phyloP scores from a whole-genome alignment of 1,139 yeast genomes.

The Suhomyces kunorum region DNA sequence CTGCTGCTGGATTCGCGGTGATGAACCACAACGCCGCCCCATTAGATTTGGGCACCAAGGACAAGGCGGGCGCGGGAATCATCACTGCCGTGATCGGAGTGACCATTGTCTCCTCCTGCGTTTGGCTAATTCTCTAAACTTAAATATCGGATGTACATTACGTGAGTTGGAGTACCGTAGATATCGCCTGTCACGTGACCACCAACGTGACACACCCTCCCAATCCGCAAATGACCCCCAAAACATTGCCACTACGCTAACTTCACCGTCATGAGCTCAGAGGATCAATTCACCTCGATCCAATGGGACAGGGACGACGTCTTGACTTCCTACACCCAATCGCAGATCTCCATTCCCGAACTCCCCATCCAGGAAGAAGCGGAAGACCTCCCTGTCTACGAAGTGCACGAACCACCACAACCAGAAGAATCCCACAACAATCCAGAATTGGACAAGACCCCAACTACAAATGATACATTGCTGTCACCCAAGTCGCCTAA shows the following conservation, averaged over 20 bases:
- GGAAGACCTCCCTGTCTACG: conserved; percentile 7
- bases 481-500: neutral
- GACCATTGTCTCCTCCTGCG: conserved; percentile 61
- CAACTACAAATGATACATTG: too few species aligned
- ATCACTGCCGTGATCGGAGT: conserved; percentile 75
- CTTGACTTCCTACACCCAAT: conserved; percentile 7
- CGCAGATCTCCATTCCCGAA: neutral
- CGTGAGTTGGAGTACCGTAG: neutral
- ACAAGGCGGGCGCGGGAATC: conserved; percentile 86
- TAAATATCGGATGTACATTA: conserved; percentile 2
- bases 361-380: conserved; percentile 9
- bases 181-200: neutral
- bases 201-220: neutral
- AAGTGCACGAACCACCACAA: conserved; percentile 2
- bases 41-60: conserved; percentile 58
- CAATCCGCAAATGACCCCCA: neutral
- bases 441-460: neutral
- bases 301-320: conserved; percentile 57
- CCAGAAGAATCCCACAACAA: neutral
- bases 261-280: conserved; percentile 31
- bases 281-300: conserved; percentile 58
- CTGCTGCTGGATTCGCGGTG: conserved; percentile 51
- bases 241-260: conserved; percentile 7
- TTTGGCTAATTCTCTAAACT: conserved; percentile 71
- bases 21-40: conserved; percentile 42